A percentile compares a stretch with the other conserved stretches of the same genome.
Evolutionary conservation across 2,329 filamentous ascomycete species (phyloP).

Genomic region (Septoria linicola): DNA sequence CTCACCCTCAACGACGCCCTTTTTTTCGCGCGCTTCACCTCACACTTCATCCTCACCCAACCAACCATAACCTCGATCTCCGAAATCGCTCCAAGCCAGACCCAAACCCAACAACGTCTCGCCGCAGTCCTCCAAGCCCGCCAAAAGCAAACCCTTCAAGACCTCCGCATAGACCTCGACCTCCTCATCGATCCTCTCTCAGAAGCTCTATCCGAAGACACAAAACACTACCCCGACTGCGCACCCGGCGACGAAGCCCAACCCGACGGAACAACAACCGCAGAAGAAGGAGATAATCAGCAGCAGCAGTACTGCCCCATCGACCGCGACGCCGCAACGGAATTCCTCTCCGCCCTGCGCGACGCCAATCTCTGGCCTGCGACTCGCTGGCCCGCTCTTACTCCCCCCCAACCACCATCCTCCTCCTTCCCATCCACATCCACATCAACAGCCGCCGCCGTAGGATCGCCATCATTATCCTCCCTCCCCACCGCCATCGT

Average conservation of each 20-base stretch:
- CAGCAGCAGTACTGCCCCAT: too few relatives aligned
- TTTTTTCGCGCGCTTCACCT: slow-evolving; percentile 34
- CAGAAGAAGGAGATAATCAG: too few relatives aligned
- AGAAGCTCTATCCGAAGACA: slow-evolving; percentile 26
- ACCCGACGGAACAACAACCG: too few relatives aligned
- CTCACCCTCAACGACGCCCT: slow-evolving; percentile 32
- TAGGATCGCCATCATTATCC: too few relatives aligned
- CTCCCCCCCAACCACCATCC: too few relatives aligned
- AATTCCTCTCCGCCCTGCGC: slow-evolving; percentile 31
- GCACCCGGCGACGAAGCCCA: slow-evolving; percentile 28
- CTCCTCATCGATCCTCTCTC: slow-evolving; percentile 30
- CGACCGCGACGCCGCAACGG: slow-evolving; percentile 26
- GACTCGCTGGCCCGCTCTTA: slow-evolving; percentile 22
- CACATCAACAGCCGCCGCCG: neutral
- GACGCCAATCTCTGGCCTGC: slow-evolving; percentile 34
- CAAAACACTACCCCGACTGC: slow-evolving; percentile 33
- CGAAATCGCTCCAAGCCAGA: slow-evolving; percentile 2
- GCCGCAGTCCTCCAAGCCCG: slow-evolving; percentile 22
- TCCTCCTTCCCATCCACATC: too few relatives aligned
- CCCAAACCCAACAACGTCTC: slow-evolving; percentile 13
- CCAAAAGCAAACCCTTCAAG: slow-evolving; percentile 16
- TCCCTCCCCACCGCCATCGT: too few relatives aligned
- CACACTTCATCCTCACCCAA: slow-evolving; percentile 26
- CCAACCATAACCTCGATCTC: slow-evolving; percentile 6
- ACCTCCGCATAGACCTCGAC: slow-evolving; percentile 28